Conservation (phyloP, 306 rosid genomes). For the Castanea mollissima region DNA sequence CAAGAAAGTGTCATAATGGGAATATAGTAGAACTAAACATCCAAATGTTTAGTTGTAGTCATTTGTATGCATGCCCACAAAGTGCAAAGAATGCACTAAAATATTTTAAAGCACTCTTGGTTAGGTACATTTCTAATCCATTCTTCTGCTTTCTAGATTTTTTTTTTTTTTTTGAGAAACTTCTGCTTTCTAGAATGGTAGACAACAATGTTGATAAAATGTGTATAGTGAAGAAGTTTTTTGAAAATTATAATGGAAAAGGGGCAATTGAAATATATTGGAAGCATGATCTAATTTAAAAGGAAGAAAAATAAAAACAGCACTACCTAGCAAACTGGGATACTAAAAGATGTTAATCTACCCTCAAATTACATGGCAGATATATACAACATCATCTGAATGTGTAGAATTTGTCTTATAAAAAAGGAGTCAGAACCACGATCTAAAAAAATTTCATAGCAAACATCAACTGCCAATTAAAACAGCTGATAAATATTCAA, state of each 20-base stretch:
- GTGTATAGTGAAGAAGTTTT: too few species aligned
- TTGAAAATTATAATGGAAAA: too few species aligned
- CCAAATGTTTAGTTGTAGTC: background rate
- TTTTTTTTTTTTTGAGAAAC: too few species aligned
- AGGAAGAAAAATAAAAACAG: background rate
- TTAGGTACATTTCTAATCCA: background rate
- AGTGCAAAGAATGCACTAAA: background rate
- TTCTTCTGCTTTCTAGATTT: background rate
- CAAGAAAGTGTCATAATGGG: background rate
- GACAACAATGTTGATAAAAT: background rate
- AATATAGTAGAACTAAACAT: background rate
- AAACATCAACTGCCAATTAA: background rate
- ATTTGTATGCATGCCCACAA: background rate
- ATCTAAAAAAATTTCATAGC: background rate
- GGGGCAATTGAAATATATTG: background rate
- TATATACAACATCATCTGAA: background rate
- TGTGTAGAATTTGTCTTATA: background rate
- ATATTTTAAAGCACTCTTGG: background rate
- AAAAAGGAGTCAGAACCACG: too few species aligned
- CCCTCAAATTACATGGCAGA: background rate
- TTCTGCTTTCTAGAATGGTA: background rate
- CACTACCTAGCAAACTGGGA: background rate
- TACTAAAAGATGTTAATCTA: background rate
- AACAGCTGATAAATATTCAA: background rate
- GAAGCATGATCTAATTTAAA: background rate